phyloP scores from a whole-genome alignment of 176 grass and related monocot genomes.

The Cenchrus americanus region DNA sequence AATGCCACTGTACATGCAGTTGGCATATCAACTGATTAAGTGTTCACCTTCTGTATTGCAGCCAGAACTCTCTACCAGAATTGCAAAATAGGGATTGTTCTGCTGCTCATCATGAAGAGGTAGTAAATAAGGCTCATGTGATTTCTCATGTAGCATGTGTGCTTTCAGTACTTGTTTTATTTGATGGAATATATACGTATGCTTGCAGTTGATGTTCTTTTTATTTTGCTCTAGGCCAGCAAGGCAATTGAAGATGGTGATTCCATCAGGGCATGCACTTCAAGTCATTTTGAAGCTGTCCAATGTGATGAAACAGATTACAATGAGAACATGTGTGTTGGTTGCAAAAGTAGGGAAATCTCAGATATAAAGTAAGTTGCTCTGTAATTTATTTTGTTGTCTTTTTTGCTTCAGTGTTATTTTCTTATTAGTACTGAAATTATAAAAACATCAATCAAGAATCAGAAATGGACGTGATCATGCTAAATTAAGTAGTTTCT shows the following conservation, averaged over 20 bases:
- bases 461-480: conserved; percentile 2
- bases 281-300: conserved; percentile 25
- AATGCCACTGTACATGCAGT: conserved; percentile 29
- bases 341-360: conserved; percentile 49
- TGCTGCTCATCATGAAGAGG: conserved; percentile 30
- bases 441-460: conserved; percentile 5
- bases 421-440: conserved; percentile 13
- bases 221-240: conserved; percentile 40
- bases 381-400: conserved; percentile 15
- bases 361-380: conserved; percentile 67
- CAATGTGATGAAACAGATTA: conserved; percentile 40
- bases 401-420: neutral
- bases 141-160: neutral
- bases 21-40: conserved; percentile 21
- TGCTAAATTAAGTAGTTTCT: conserved; percentile 26
- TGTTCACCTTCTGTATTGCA: conserved; percentile 41
- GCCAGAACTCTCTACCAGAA: conserved; percentile 38
- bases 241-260: conserved; percentile 27
- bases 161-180: conserved; percentile 20
- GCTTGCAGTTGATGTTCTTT: conserved; percentile 39
- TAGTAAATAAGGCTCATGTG: conserved; percentile 27
- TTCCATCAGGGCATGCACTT: conserved; percentile 37
- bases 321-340: conserved; percentile 46
- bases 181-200: conserved; percentile 26
- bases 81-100: conserved; percentile 22